These are phyloP conservation scores for Artemisia argyi DNA, from an alignment of 129 eudicot species.

Conservation along the genomic window DNA sequence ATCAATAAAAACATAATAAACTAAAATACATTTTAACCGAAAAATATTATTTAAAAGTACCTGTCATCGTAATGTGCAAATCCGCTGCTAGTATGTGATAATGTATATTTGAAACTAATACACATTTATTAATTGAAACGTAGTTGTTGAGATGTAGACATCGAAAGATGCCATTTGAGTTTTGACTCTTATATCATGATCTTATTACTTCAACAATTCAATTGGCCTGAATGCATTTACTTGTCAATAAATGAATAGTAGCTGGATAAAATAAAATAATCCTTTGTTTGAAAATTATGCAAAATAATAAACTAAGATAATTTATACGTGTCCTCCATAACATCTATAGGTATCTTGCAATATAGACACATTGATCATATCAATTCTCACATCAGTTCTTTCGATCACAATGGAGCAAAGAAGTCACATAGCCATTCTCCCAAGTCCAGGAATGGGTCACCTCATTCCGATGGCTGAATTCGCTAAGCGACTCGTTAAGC, in stretches of 20 bases:
- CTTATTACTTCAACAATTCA: neutral
- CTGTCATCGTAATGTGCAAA: too few species aligned
- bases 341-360: neutral
- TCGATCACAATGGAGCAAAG: constrained; percentile 26
- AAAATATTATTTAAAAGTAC: too few species aligned
- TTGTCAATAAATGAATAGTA: neutral
- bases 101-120: too few species aligned
- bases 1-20: too few species aligned
- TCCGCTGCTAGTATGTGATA: too few species aligned
- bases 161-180: constrained; percentile 14
- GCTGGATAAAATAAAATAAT: neutral
- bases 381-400: constrained; percentile 3
- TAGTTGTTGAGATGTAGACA: neutral
- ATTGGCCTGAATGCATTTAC: neutral
- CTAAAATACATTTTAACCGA: too few species aligned
- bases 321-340: constrained; percentile 1
- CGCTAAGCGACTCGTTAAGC: constrained; percentile 35
- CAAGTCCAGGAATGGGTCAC: constrained; percentile 60
- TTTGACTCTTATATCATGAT: neutral
- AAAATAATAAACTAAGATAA: constrained; percentile 1
- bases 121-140: neutral
- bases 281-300: neutral
- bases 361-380: neutral
- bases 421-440: constrained; percentile 42
- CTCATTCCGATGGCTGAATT: constrained; percentile 46